Conservation (phyloP, 2,329 filamentous ascomycete genomes). For the Xylariomycetidae sp. region DNA sequence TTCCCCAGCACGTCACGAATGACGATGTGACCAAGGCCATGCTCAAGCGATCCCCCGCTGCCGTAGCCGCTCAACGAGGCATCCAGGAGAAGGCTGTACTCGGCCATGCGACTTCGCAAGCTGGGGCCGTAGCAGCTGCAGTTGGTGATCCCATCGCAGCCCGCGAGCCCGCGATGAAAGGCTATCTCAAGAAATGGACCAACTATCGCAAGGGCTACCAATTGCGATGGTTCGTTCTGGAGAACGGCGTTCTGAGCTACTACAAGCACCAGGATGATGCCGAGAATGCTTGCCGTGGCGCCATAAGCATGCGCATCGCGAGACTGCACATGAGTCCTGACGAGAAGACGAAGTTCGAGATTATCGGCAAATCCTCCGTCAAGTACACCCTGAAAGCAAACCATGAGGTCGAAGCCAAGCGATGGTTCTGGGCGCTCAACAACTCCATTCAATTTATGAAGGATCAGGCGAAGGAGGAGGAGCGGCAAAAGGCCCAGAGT, state of each 20-base stretch:
- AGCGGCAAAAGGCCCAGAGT: slow-evolving; percentile 66
- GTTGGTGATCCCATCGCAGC: slow-evolving; percentile 60
- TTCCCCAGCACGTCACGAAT: slow-evolving; percentile 93
- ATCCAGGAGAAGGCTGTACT: slow-evolving; percentile 97
- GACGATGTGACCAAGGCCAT: slow-evolving; percentile 86
- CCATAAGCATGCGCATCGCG: slow-evolving; percentile 98
- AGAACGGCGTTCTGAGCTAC: slow-evolving; percentile 95
- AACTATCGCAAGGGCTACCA: slow-evolving; percentile 98
- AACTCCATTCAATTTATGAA: slow-evolving; percentile 99
- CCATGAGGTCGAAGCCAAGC: slow-evolving; percentile 94
- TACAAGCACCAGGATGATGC: slow-evolving; percentile 99
- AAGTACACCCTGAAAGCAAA: slow-evolving; percentile 98
- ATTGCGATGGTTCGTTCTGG: slow-evolving; percentile 92
- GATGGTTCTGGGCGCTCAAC: slow-evolving; percentile 98
- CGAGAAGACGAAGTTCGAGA: slow-evolving; percentile 96
- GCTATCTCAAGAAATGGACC: slow-evolving; percentile 98
- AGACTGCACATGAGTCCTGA: slow-evolving; percentile 92
- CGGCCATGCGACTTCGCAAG: slow-evolving; percentile 60
- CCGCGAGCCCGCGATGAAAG: slow-evolving; percentile 96
- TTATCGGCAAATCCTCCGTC: slow-evolving; percentile 95
- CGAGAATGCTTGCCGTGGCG: slow-evolving; percentile 89
- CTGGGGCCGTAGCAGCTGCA: slow-evolving; percentile 41
- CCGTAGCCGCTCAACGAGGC: slow-evolving; percentile 85
- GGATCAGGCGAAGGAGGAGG: slow-evolving; percentile 89
- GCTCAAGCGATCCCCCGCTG: slow-evolving; percentile 88